Percentiles rank a stretch among this genome's conserved stretches.
Conservation (phyloP, 352 stramenopile species). For the Phytophthora pini region DNA sequence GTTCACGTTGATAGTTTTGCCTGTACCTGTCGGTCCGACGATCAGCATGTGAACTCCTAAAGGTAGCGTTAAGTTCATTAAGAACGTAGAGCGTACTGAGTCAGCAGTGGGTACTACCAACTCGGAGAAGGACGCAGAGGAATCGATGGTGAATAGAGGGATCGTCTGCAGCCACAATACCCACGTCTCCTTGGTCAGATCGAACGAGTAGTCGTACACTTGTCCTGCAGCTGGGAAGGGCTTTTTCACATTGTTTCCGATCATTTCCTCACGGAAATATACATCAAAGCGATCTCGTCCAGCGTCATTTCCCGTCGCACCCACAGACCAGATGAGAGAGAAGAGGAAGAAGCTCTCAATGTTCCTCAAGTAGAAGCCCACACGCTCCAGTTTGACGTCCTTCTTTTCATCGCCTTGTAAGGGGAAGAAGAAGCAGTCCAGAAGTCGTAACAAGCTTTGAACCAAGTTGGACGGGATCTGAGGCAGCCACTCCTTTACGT, state of each 20-base stretch:
- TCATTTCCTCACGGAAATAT: slow-evolving; percentile 88
- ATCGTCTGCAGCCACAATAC: slow-evolving; percentile 94
- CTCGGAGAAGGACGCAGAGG: slow-evolving; percentile 87
- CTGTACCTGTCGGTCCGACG: slow-evolving; percentile 94
- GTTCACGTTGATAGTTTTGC: slow-evolving; percentile 96
- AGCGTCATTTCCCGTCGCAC: slow-evolving; percentile 88
- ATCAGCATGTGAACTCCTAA: slow-evolving; percentile 92
- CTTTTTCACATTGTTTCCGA: slow-evolving; percentile 59
- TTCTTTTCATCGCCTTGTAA: slow-evolving; percentile 90
- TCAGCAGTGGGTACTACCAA: slow-evolving; percentile 95
- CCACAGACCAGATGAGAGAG: slow-evolving; percentile 92
- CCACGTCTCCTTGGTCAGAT: slow-evolving; percentile 82
- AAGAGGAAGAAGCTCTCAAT: slow-evolving; percentile 94
- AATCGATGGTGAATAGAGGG: slow-evolving; percentile 72
- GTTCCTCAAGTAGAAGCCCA: slow-evolving; percentile 75
- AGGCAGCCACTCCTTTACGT: slow-evolving; percentile 92
- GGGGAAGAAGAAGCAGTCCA: slow-evolving; percentile 92
- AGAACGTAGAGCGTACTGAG: slow-evolving; percentile 92
- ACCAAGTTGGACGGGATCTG: slow-evolving; percentile 93
- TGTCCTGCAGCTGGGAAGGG: slow-evolving; percentile 62
- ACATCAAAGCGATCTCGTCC: slow-evolving; percentile 87
- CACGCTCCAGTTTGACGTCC: slow-evolving; percentile 71
- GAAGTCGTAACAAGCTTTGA: slow-evolving; percentile 89
- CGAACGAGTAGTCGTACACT: slow-evolving; percentile 94
- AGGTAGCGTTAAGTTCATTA: slow-evolving; percentile 89